phyloP scores from a whole-genome alignment of 2,329 filamentous ascomycete genomes.

The Huntiella abstrusa region DNA sequence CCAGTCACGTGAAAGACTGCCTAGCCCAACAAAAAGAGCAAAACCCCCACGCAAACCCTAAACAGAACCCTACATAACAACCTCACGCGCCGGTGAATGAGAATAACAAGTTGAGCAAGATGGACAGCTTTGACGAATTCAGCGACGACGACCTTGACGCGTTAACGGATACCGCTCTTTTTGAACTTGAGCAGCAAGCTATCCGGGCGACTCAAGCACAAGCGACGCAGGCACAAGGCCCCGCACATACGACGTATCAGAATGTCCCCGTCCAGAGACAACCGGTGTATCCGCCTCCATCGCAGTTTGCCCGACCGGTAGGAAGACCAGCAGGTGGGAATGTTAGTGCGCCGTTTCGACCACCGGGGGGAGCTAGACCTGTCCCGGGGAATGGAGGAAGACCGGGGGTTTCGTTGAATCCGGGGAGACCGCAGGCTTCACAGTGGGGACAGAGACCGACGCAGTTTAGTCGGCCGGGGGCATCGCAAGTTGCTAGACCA shows the following conservation, averaged over 20 bases:
- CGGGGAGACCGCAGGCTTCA: conserved; percentile 18
- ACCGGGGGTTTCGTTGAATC: conserved; percentile 2
- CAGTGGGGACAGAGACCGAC: conserved; percentile 21
- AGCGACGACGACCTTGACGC: conserved; percentile 42
- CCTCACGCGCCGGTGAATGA: too few species aligned
- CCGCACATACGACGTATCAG: background rate
- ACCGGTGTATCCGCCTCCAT: too few species aligned
- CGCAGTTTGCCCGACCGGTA: too few species aligned
- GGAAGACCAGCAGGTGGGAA: too few species aligned
- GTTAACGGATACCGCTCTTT: conserved; percentile 35
- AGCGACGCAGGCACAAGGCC: background rate
- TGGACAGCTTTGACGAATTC: conserved; percentile 1
- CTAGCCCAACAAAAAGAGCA: too few species aligned
- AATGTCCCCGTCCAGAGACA: too few species aligned
- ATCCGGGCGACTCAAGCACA: conserved; percentile 38
- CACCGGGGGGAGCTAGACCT: conserved; percentile 11
- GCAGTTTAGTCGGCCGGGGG: conserved; percentile 2
- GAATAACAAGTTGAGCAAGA: too few species aligned
- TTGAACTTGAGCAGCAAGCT: conserved; percentile 45
- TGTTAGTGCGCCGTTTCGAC: too few species aligned
- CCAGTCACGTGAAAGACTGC: too few species aligned
- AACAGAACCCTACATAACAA: too few species aligned
- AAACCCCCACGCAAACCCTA: too few species aligned
- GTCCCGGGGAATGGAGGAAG: background rate
- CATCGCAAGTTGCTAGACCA: background rate